Percentiles rank a stretch among this genome's conserved stretches.
These are phyloP conservation scores for Nemania bipapillata DNA, from an alignment of 2,329 filamentous ascomycete genomes.

Conservation along the genomic window DNA sequence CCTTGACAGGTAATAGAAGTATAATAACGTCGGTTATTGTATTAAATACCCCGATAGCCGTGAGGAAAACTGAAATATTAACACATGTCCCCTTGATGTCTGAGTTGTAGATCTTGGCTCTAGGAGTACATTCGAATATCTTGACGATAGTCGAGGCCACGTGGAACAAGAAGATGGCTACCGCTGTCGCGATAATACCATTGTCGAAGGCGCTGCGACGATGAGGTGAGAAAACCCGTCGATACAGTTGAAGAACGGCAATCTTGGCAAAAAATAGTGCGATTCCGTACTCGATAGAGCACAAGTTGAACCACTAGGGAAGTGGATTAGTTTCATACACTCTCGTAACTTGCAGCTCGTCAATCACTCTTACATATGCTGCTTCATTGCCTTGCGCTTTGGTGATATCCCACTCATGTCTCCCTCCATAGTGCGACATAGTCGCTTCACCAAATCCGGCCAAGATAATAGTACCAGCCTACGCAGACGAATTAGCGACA, in stretches of 20 bases:
- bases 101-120: not conserved
- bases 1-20: not conserved
- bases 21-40: conserved; percentile 5
- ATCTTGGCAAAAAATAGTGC: not conserved
- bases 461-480: not conserved
- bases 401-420: not conserved
- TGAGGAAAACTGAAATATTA: not conserved
- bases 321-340: not conserved
- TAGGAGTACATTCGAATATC: not conserved
- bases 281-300: not conserved
- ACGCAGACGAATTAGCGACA: not conserved
- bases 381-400: not conserved
- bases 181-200: not conserved
- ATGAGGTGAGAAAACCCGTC: not conserved
- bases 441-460: not conserved
- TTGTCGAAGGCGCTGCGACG: not conserved
- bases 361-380: not conserved
- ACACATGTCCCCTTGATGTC: not conserved
- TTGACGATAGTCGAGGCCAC: not conserved
- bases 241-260: not conserved
- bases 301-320: not conserved
- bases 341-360: too few relatives aligned
- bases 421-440: not conserved
- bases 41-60: conserved; percentile 4
- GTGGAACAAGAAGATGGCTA: not conserved